phyloP scores from a whole-genome alignment of 805 yeast species.

The Metschnikowia lachancei region DNA sequence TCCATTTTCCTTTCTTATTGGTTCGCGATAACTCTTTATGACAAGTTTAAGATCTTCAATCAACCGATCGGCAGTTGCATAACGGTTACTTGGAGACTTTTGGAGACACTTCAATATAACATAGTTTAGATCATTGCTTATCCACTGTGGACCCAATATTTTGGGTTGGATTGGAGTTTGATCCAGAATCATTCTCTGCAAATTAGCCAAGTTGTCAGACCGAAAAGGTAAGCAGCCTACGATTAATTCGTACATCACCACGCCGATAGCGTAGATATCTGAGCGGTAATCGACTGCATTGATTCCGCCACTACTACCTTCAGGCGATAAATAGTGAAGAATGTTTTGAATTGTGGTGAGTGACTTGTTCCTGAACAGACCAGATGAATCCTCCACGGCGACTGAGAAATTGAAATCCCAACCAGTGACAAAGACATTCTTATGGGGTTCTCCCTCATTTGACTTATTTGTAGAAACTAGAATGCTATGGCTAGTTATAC shows the following conservation, averaged over 20 bases:
- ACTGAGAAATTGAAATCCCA: slow-evolving; percentile 49
- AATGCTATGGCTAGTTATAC: slow-evolving; percentile 40
- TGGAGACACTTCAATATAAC: slow-evolving; percentile 43
- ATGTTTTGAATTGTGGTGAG: slow-evolving; percentile 36
- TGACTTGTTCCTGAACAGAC: slow-evolving; percentile 43
- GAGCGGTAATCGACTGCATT: slow-evolving; percentile 45
- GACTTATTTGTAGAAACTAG: slow-evolving; percentile 30
- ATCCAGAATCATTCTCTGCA: slow-evolving; percentile 40
- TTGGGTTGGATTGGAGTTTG: slow-evolving; percentile 43
- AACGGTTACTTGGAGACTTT: slow-evolving; percentile 41
- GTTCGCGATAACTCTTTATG: slow-evolving; percentile 19
- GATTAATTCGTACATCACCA: slow-evolving; percentile 48
- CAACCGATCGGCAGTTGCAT: slow-evolving; percentile 32
- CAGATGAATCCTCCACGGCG: slow-evolving; percentile 39
- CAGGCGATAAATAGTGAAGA: slow-evolving; percentile 51
- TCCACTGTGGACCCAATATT: slow-evolving; percentile 26
- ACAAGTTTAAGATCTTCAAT: slow-evolving; percentile 35
- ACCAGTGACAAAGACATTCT: slow-evolving; percentile 39
- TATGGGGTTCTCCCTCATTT: background rate
- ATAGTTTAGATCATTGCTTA: slow-evolving; percentile 32
- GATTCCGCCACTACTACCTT: slow-evolving; percentile 40
- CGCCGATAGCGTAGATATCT: slow-evolving; percentile 49
- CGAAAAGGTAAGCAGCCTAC: slow-evolving; percentile 46
- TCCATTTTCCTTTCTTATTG: slow-evolving; percentile 2
- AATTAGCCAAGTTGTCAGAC: slow-evolving; percentile 36